Conservation (phyloP, 768 basidiomycete species). For the Pleurotus sapidus region DNA sequence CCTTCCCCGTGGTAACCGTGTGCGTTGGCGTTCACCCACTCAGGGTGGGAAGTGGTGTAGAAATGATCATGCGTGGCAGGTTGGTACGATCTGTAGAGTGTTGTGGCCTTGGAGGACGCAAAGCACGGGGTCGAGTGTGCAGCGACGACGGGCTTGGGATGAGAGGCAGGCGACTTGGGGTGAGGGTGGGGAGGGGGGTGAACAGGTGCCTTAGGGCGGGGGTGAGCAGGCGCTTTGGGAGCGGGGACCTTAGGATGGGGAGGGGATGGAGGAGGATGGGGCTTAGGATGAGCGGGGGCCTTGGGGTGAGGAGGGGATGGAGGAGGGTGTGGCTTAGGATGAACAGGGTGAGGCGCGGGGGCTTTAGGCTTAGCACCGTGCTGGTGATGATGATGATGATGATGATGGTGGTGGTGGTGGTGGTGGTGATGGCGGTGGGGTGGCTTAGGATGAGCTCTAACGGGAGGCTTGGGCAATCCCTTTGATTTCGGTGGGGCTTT, state of each 20-base stretch:
- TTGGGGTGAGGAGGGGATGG: neutral
- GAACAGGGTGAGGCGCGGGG: neutral
- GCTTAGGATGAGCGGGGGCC: neutral
- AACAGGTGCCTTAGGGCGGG: neutral
- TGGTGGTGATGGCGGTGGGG: too few species aligned
- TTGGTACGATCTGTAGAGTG: neutral
- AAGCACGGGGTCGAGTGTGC: neutral
- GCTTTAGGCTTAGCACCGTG: neutral
- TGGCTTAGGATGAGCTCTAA: too few species aligned
- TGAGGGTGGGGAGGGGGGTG: neutral
- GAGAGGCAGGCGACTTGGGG: neutral
- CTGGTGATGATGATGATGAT: neutral
- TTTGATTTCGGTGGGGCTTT: too few species aligned
- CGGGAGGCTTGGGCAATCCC: too few species aligned
- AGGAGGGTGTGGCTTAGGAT: neutral
- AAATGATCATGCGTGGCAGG: slow-evolving; percentile 2
- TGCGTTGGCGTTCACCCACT: neutral
- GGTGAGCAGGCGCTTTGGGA: neutral
- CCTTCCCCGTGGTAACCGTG: slow-evolving; percentile 3
- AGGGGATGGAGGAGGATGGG: neutral
- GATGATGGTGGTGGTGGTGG: too few species aligned
- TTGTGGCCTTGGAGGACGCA: neutral
- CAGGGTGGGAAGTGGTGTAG: neutral
- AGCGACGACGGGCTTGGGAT: neutral
- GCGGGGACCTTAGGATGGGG: neutral